Evolutionary conservation across 805 yeast genomes (phyloP), one percentile per base, ranked within the genome.

Genomic region (Cyberlindnera nakhonratchasimensis): DNA sequence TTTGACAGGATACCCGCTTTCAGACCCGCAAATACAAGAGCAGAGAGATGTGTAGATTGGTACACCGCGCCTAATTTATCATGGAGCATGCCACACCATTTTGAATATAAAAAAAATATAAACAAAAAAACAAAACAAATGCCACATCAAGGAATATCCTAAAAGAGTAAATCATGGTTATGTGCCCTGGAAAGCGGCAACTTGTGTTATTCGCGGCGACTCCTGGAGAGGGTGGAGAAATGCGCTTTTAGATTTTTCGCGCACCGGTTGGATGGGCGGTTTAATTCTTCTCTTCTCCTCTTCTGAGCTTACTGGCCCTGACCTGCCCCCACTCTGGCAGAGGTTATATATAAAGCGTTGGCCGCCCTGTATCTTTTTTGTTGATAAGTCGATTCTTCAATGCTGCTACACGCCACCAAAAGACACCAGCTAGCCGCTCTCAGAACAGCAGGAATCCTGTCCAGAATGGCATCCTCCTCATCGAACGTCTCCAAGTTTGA

Each of bases 381-480:
- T 9, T 18, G 13, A 4, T 11, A n/a, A n/a, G n/a, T n/a, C n/a
- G n/a, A n/a, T n/a, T n/a, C n/a, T n/a, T n/a, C n/a, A 12, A 30
- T 37, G 35, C 30, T 37, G n/a, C 24, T 28, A 6, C 32, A 20
- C 31, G 24, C 32, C 19, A 13, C 39, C 7, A 26, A 35, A 25
- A 26, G 39, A 35, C 26, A 17, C 30, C 26, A 22, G 17, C 31
- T 28, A 24, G 6, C 35, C 18, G 24, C 35, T 24, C 30, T 21
- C 19, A 30, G 35, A 37, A 34, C 24, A 8, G n/a, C 24, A n/a
- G 25, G 10, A 11, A 14, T 3, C 26, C 23, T 40, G 14, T 20
- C 31, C 36, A 25, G 37, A 31, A 35, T 34, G 40, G 34, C 39
- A 19, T 17, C 33, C 24, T 34, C 34, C 16, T n/a, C 42, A 29